Base-by-base conservation (phyloP, 148 eudicot species). In the Heliosperma pusillum region DNA sequence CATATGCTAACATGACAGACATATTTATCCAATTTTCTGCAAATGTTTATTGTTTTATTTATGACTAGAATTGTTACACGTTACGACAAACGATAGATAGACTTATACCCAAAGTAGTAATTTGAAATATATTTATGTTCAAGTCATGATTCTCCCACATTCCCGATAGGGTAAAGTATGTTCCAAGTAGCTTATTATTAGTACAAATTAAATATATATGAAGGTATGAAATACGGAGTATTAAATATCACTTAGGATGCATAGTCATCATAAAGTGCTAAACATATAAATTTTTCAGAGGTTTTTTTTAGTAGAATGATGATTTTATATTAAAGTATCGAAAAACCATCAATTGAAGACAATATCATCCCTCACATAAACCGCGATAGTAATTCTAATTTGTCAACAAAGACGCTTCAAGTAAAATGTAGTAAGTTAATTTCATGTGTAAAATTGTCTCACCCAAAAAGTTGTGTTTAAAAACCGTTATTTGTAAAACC, bases 81-180 rank as follows among this genome's bases (percentile, higher is more conserved):
- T 66, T 75, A 63, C 27, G 29, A 11, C 30, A 5, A 36, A 56
- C 20, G 36, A 5, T 45, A 63, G 76, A 30, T 53, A 57, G 36
- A 26, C 62, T 26, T 27, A 57, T 76, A 61, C 73, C 79, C 62
- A 77, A 77, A 77, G 25, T 60, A 60, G 69, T 70, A 29, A 47
- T 55, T 55, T 7, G 40, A 25, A 13, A 53, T 71, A 26, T 50
- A 25, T 50, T 71, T 26, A 71, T 55, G 63, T 19, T 16, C 3
- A 71, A 55, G 63, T 27, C 30, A 71, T 73, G 33, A 58, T 72
- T 56, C 66, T 60, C 20, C 30, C 21, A 60, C 33, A 58, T 21
- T 17, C 33, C 20, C 52, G 24, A 73, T 42, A 22, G 76, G 58
- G 76, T 73, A 73, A 59, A 53, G 64, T 57, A 40, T 58, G 11